A percentile compares a stretch with the other conserved stretches of the same genome.
These are phyloP conservation scores for Solanum appendiculatum DNA, from an alignment of 257 asterid species.

Conservation along the genomic window DNA sequence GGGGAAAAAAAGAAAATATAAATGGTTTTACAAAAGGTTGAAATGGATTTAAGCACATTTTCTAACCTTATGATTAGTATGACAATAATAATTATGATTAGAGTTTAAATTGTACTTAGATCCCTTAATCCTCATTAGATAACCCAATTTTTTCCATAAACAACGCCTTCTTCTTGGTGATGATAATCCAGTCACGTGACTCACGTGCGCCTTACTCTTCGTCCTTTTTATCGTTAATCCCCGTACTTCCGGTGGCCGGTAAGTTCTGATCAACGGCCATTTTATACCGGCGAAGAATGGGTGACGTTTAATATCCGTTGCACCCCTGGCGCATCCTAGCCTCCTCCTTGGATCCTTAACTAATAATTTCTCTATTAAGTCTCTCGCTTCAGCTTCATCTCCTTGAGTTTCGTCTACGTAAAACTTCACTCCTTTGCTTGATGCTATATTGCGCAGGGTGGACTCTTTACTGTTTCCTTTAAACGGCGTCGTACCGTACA, in stretches of 20 bases:
- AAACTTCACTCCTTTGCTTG: conserved; percentile 56
- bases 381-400: conserved; percentile 41
- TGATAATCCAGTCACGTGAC: conserved; percentile 29
- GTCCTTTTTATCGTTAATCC: conserved; percentile 54
- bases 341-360: conserved; percentile 72
- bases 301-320: conserved; percentile 88
- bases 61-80: conserved; percentile 23
- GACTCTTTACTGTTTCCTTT: conserved; percentile 79
- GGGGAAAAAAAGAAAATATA: neutral
- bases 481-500: conserved; percentile 71
- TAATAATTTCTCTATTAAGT: conserved; percentile 59
- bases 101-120: conserved; percentile 42
- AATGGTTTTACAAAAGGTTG: neutral
- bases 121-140: conserved; percentile 43
- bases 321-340: conserved; percentile 79
- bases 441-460: conserved; percentile 82
- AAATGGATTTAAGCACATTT: conserved; percentile 17
- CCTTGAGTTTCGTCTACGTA: conserved; percentile 5
- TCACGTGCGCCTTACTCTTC: conserved; percentile 35
- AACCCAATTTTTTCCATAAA: conserved; percentile 54
- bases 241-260: conserved; percentile 76
- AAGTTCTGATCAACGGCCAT: conserved; percentile 83
- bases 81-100: conserved; percentile 54
- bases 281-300: conserved; percentile 77
- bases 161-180: conserved; percentile 59